Conservation (phyloP, 305 asterid genomes). For the Fraxinus platypoda region DNA sequence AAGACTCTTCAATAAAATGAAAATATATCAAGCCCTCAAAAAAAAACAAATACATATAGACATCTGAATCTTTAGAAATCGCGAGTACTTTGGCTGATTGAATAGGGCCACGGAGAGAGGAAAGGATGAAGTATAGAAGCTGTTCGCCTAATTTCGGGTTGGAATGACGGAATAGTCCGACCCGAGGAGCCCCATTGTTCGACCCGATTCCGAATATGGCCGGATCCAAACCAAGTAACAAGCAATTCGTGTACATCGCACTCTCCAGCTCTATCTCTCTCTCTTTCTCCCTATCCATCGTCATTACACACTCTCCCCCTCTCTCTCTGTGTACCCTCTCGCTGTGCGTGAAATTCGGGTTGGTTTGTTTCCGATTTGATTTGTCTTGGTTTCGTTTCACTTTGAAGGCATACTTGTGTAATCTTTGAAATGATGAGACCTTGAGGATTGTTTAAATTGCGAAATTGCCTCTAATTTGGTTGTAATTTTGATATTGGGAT, state of each 20-base stretch:
- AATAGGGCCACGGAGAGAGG: constrained; percentile 91
- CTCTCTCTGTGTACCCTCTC: constrained; percentile 17
- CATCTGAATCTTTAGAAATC: background rate
- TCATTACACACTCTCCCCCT: constrained; percentile 53
- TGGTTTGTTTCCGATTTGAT: constrained; percentile 41
- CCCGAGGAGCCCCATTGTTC: constrained; percentile 78
- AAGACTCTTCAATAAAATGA: background rate
- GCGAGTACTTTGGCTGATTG: constrained; percentile 80
- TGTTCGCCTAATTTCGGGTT: constrained; percentile 98
- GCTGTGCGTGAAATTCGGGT: constrained; percentile 26
- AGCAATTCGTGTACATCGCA: constrained; percentile 99
- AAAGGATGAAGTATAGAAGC: constrained; percentile 85
- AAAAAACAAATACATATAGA: background rate
- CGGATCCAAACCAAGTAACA: constrained; percentile 95
- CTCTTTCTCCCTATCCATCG: constrained; percentile 99
- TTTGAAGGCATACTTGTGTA: constrained; percentile 19
- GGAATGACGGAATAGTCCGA: constrained; percentile 93
- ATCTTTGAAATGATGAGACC: constrained; percentile 30
- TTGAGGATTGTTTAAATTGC: constrained; percentile 28
- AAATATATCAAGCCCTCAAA: background rate
- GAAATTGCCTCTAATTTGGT: constrained; percentile 10
- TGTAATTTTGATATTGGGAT: constrained; percentile 18
- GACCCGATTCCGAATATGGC: constrained; percentile 79
- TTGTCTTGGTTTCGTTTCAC: constrained; percentile 29
- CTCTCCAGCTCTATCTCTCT: constrained; percentile 98